Base-by-base conservation (phyloP, 768 basidiomycete genomes). In the Leccinum truebloodii region DNA sequence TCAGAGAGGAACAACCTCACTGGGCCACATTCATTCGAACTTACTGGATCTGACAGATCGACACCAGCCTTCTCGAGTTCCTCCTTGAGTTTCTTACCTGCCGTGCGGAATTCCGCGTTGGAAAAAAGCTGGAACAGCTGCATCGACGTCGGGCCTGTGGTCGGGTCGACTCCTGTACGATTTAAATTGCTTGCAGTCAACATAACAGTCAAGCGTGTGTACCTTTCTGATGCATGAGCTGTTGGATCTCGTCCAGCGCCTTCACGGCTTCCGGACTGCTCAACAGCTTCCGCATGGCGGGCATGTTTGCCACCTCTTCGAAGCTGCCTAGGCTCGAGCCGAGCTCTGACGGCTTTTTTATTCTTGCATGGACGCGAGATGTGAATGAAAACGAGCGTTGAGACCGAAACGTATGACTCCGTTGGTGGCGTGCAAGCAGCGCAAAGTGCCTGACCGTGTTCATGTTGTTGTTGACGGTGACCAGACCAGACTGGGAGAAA, bases 51-150 rank as follows among this genome's bases (percentile, higher is more conserved):
- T 37, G 70, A 72, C 37, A 86, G 57, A 67, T 88, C 82, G n/a
- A 90, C 69, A 6, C 86, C 88, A 22, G 85, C 84, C 35, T 83
- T 84, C 55, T 81, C 68, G 61, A 89, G 69, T 59, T 83, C 85
- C 14, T 77, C 77, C 54, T 77, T 73, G 6, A 87, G 75, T 44
- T 73, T 74, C 63, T 76, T 75, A 32, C 80, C 77, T 26, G 79
- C 81, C 46, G 71, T 75, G 58, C 81, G 76, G 59, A 89, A 86
- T 59, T 83, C 83, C 1, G 81, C 65, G 61, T 79, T 84, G 32
- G 79, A 71, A 28, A 81, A 74, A 52, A 90, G 75, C 62, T 80
- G 83, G 58, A 87, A 71, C 76, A 88, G 76, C 59, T 85, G 80
- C 56, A 81, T 71, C 10, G 76, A 74, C 10, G 84, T 81, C 13